phyloP scores from a whole-genome alignment of 2,329 filamentous ascomycete genomes.

The Allantophomopsis lycopodina region DNA sequence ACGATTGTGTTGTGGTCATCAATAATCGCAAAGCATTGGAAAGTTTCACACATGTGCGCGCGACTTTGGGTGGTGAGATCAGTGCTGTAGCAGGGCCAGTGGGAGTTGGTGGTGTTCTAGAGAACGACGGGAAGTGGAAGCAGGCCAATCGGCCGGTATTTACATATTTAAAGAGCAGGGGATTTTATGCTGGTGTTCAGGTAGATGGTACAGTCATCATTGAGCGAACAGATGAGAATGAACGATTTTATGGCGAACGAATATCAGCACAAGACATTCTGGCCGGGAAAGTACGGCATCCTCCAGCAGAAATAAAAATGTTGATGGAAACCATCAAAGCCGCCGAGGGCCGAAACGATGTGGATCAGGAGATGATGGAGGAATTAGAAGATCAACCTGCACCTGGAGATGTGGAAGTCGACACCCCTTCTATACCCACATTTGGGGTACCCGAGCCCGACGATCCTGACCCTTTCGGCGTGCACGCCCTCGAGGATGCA shows the following conservation, averaged over 20 bases:
- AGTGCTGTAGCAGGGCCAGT: conserved; percentile 66
- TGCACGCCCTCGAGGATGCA: conserved; percentile 79
- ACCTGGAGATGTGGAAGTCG: conserved; percentile 59
- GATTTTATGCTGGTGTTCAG: conserved; percentile 77
- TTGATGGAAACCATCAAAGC: conserved; percentile 65
- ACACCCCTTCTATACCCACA: conserved; percentile 23
- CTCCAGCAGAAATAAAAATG: conserved; percentile 25
- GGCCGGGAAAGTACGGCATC: conserved; percentile 15
- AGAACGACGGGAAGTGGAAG: conserved; percentile 24
- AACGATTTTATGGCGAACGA: conserved; percentile 64
- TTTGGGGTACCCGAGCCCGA: conserved; percentile 71
- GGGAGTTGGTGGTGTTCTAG: conserved; percentile 46
- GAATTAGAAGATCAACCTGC: conserved; percentile 50
- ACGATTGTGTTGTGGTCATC: conserved; percentile 89
- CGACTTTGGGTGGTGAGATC: conserved; percentile 73
- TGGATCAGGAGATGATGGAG: conserved; percentile 55
- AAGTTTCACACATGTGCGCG: conserved; percentile 64
- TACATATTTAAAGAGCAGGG: conserved; percentile 81
- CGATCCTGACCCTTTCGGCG: conserved; percentile 86
- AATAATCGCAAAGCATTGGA: conserved; percentile 78
- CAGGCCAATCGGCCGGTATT: conserved; percentile 51
- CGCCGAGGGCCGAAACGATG: conserved; percentile 69
- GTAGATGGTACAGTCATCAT: conserved; percentile 80
- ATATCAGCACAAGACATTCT: conserved; percentile 50
- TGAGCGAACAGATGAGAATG: conserved; percentile 78